Evolutionary conservation across 805 yeast species (phyloP).

Genomic region (Candida schatavii): DNA sequence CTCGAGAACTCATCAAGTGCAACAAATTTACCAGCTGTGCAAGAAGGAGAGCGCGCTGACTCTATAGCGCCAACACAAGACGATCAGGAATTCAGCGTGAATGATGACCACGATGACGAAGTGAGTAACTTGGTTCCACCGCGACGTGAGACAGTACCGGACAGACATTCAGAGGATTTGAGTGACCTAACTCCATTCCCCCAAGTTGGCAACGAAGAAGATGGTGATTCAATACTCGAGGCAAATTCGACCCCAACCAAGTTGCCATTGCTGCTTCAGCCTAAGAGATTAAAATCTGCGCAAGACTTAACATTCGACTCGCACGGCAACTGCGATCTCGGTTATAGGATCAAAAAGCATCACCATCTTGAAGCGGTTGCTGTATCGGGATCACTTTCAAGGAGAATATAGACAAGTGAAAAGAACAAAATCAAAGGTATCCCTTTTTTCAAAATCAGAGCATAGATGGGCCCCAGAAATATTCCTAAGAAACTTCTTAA

Average conservation of each 20-base stretch:
- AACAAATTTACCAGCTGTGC: neutral
- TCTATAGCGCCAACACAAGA: neutral
- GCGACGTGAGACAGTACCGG: neutral
- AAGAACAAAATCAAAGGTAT: neutral
- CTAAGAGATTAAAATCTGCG: constrained; percentile 6
- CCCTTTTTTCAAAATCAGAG: no score
- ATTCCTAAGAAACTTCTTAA: no score
- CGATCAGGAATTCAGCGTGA: neutral
- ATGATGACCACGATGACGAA: neutral
- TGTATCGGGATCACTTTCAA: constrained; percentile 24
- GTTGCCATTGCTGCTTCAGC: constrained; percentile 3
- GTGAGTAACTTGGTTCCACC: neutral
- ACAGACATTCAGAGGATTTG: neutral
- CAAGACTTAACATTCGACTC: constrained; percentile 19
- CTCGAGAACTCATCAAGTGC: neutral
- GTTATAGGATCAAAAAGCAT: constrained; percentile 41
- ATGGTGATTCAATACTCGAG: neutral
- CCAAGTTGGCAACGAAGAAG: neutral
- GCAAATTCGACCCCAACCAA: neutral
- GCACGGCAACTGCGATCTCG: constrained; percentile 38
- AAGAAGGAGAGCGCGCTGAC: neutral
- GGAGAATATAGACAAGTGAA: constrained; percentile 9
- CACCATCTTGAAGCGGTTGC: constrained; percentile 38
- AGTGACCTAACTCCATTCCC: neutral
- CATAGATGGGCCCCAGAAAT: no score